Base-by-base conservation (phyloP, 2,329 filamentous ascomycete genomes). In the Aplosporella prunicola region DNA sequence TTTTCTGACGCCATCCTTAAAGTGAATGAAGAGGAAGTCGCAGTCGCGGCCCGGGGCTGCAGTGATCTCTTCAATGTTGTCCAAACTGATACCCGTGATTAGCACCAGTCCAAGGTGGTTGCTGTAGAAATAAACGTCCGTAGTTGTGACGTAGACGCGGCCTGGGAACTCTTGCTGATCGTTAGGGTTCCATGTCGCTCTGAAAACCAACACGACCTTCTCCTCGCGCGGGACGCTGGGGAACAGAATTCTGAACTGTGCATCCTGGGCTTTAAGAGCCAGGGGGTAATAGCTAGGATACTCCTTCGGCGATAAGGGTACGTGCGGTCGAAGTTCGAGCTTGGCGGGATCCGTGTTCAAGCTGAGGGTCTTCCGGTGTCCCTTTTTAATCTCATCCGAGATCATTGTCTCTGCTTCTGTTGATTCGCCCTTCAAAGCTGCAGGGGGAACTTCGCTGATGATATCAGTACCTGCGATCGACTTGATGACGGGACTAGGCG, bases 51-150 rank as follows among this genome's bases (percentile, higher is more conserved):
- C 91, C 9, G 86, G 81, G 2, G 86, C 86, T 24, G 84, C 84
- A 16, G 86, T 95, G 27, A 96, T 85, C 59, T 96, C 91, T 7
- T 78, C 77, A 40, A 98, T 85, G 14, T 74, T 78, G 38, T 79
- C 73, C 40, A 98, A 68, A 38, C 72, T 77, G 34, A 93, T 76
- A 11, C 76, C 76, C 34, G 87, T 89, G 1, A 89, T 83, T 23
- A 94, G 71, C 1, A 96, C 82, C 5, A 98, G 71, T 5, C 91
- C 91, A 56, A 95, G 78, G 53, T 95, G 84, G 52, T 96, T 83
- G 50, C 88, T 93, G 61, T 95, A 98, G 55, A 98, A 96, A 59
- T 93, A 96, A 56, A 98, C 78, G 46, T 88, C 82, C 44, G 81
- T 78, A 0, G 80, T 72, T 1, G 89, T 96, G 42, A 94, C 79